Evolutionary conservation across 495 filamentous ascomycete species (phyloP).

Genomic region (Neurospora sp.): DNA sequence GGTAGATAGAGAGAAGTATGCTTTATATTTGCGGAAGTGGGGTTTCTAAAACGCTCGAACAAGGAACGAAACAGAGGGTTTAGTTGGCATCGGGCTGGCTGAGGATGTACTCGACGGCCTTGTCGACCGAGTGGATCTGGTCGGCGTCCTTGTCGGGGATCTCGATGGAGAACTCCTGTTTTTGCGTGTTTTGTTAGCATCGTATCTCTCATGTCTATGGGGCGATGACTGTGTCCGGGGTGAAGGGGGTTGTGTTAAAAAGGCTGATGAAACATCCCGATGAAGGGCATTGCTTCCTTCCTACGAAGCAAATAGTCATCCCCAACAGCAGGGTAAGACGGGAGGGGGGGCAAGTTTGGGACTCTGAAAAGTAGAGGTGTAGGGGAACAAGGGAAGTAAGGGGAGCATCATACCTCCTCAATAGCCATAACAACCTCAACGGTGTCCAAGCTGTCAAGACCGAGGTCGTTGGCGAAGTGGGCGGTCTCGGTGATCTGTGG

Average conservation of each 20-base stretch:
- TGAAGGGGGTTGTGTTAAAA: neutral
- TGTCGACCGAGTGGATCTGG: slow-evolving; percentile 88
- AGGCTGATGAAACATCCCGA: neutral
- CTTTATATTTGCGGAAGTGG: neutral
- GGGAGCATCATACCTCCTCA: slow-evolving; percentile 67
- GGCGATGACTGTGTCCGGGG: neutral
- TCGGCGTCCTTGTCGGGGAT: slow-evolving; percentile 99
- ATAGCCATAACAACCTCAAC: slow-evolving; percentile 99
- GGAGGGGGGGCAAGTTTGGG: neutral
- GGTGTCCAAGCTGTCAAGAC: slow-evolving; percentile 91
- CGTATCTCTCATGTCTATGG: neutral
- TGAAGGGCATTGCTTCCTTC: neutral
- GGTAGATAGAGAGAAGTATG: neutral
- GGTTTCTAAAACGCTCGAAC: neutral
- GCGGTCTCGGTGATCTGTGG: slow-evolving; percentile 66
- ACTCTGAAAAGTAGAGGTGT: neutral
- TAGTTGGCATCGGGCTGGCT: slow-evolving; percentile 76
- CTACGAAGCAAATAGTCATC: neutral
- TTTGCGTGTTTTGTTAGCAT: slow-evolving; percentile 16
- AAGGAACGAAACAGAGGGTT: neutral
- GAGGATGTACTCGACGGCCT: slow-evolving; percentile 92
- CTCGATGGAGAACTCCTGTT: slow-evolving; percentile 98
- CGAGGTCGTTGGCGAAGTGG: slow-evolving; percentile 94
- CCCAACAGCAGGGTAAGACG: neutral
- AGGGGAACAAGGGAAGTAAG: neutral